A percentile compares a stretch with the other conserved stretches of the same genome.
These are phyloP conservation scores for Crucibulum laeve DNA, from an alignment of 768 basidiomycete genomes.

Conservation along the genomic window DNA sequence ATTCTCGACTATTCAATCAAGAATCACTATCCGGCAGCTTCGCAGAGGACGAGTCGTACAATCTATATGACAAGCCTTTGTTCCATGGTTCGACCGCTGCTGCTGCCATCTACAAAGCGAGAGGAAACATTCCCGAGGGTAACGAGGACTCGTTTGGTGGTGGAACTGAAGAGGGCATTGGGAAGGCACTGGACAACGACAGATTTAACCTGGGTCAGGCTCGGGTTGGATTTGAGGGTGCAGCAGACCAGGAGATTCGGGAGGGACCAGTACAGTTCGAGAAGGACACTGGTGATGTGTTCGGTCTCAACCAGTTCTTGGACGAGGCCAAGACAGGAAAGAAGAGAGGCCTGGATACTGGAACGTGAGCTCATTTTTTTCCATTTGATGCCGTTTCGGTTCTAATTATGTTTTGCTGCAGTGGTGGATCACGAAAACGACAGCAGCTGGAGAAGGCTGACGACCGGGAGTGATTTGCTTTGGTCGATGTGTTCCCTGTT, in stretches of 20 bases:
- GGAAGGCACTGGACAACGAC: constrained; percentile 87
- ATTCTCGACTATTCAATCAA: constrained; percentile 96
- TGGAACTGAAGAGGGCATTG: constrained; percentile 94
- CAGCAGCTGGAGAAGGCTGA: constrained; percentile 4
- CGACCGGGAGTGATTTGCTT: constrained; percentile 5
- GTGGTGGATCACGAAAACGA: constrained; percentile 4
- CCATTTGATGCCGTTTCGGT: constrained; percentile 2
- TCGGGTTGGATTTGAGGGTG: constrained; percentile 87
- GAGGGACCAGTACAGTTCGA: constrained; percentile 99
- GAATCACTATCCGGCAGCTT: constrained; percentile 80
- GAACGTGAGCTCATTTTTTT: constrained; percentile 27
- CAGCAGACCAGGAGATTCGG: constrained; percentile 74
- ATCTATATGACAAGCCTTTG: constrained; percentile 88
- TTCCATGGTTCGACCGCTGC: constrained; percentile 96
- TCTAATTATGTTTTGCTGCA: background rate
- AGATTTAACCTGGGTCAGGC: constrained; percentile 88
- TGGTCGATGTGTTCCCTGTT: background rate
- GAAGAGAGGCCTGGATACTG: constrained; percentile 82
- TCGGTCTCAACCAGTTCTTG: constrained; percentile 94
- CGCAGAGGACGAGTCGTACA: constrained; percentile 92
- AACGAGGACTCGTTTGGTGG: constrained; percentile 93
- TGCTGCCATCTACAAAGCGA: constrained; percentile 99
- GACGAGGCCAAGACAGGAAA: constrained; percentile 96
- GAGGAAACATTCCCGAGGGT: constrained; percentile 78
- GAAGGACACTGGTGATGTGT: constrained; percentile 96